Evolutionary conservation across 805 yeast genomes (phyloP).

Genomic region (Candida schatavii): DNA sequence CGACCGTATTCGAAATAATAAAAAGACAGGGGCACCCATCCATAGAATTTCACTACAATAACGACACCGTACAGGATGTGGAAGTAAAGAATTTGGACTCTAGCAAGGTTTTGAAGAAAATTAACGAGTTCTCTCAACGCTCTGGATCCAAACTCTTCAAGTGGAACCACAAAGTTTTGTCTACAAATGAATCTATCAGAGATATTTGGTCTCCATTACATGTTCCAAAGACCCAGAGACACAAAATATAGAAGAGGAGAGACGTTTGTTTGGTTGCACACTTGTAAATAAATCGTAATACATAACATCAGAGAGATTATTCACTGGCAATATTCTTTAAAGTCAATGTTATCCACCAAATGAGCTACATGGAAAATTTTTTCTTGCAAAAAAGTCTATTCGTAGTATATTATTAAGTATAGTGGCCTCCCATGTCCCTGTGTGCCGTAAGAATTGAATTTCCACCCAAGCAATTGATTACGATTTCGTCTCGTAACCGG

Average conservation of each 20-base stretch:
- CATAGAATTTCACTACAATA: conserved; percentile 35
- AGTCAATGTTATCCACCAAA: no score
- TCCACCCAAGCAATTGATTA: no score
- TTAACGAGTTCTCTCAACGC: conserved; percentile 61
- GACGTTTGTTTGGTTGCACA: no score
- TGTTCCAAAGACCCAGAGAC: conserved; percentile 44
- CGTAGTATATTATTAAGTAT: no score
- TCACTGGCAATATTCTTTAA: no score
- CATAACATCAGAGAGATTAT: no score
- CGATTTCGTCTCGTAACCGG: background rate
- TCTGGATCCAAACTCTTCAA: conserved; percentile 67
- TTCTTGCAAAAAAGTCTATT: no score
- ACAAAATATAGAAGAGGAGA: conserved; percentile 25
- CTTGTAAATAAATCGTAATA: no score
- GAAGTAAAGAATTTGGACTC: conserved; percentile 74
- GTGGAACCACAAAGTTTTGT: conserved; percentile 70
- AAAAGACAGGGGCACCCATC: conserved; percentile 85
- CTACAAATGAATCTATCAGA: conserved; percentile 80
- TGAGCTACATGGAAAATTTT: no score
- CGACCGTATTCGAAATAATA: conserved; percentile 67
- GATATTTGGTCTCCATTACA: conserved; percentile 99
- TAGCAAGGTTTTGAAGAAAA: conserved; percentile 59
- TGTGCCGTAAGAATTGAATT: no score
- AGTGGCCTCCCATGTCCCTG: no score
- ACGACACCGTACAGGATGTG: conserved; percentile 48